Conservation (phyloP, 306 rosid genomes). For the Clitoria ternatea region DNA sequence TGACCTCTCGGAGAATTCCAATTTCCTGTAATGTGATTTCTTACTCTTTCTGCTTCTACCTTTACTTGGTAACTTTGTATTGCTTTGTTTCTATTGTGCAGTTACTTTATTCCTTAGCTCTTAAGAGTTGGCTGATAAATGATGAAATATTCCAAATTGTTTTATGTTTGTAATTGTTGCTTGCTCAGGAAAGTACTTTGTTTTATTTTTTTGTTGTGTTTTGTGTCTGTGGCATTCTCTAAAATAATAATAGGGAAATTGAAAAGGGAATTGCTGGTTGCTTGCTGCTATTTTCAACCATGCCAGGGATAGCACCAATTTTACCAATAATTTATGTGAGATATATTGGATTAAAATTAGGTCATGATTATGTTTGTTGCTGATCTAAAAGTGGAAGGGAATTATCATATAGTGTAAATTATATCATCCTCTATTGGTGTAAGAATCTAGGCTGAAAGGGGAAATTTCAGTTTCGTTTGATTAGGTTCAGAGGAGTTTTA, state of each 20-base stretch:
- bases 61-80: not conserved
- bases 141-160: not conserved
- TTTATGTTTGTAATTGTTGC: not conserved
- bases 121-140: not conserved
- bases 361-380: slow-evolving; percentile 10
- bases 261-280: not conserved
- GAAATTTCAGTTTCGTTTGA: not conserved
- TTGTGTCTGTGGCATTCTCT: not conserved
- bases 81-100: not conserved
- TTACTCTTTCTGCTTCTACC: slow-evolving; percentile 1
- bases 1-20: not conserved
- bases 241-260: not conserved
- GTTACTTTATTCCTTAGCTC: not conserved
- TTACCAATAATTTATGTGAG: not conserved
- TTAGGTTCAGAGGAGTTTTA: not conserved
- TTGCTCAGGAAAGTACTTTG: not conserved
- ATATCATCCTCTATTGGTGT: slow-evolving; percentile 1
- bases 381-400: not conserved
- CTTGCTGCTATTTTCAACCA: not conserved
- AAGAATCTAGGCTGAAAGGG: not conserved
- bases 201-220: not conserved
- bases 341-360: not conserved
- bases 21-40: not conserved
- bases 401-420: not conserved
- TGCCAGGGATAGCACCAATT: not conserved